Evolutionary conservation across 2,329 filamentous ascomycete genomes (phyloP).

Genomic region (Pseudonectria buxi): DNA sequence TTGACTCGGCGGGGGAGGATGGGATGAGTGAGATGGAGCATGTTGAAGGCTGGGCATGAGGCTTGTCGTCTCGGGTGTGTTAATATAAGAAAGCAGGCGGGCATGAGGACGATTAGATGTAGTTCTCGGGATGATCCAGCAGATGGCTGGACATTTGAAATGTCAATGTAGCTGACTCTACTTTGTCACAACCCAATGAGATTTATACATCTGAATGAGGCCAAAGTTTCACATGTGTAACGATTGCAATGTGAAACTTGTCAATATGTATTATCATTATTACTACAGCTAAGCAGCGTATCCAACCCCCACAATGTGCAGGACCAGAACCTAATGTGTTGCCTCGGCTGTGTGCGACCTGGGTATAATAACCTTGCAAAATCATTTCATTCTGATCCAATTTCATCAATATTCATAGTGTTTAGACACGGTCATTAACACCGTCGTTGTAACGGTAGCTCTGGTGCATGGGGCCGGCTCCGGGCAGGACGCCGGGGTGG

Average conservation of each 20-base stretch:
- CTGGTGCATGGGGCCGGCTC: background rate
- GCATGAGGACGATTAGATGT: too few relatives aligned
- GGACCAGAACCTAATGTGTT: background rate
- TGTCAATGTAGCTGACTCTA: too few relatives aligned
- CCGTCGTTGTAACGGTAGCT: constrained; percentile 33
- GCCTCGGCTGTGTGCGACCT: background rate
- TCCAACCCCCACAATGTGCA: too few relatives aligned
- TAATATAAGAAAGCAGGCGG: too few relatives aligned
- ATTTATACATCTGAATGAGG: too few relatives aligned
- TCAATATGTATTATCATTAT: background rate
- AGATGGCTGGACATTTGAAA: too few relatives aligned
- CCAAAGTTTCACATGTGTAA: too few relatives aligned
- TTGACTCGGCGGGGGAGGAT: constrained; percentile 32
- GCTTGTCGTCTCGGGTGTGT: too few relatives aligned
- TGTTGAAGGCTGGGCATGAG: constrained; percentile 23
- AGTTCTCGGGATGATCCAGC: too few relatives aligned
- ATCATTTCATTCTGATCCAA: constrained; percentile 3
- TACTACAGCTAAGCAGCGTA: background rate
- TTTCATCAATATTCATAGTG: background rate
- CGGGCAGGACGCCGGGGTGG: too few relatives aligned
- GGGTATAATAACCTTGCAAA: constrained; percentile 8
- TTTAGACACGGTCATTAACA: constrained; percentile 25
- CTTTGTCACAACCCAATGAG: too few relatives aligned
- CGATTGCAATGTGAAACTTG: too few relatives aligned
- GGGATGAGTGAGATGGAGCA: constrained; percentile 28